Evolutionary conservation across 192 early-diverging fungal species (phyloP).

Genomic region (Linnemannia hyalina): DNA sequence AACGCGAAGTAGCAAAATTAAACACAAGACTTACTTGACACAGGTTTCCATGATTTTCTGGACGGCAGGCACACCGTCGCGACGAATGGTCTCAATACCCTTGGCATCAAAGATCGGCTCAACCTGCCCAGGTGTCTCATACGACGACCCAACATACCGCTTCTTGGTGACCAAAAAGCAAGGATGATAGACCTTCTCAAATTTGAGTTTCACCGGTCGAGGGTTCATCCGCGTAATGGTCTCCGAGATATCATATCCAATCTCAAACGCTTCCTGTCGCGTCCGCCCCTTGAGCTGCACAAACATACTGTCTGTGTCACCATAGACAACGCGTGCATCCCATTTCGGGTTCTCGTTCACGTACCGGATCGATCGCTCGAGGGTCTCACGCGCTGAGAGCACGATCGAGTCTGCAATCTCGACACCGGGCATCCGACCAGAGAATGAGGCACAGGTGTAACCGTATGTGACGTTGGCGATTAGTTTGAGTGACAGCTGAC

Average conservation of each 20-base stretch:
- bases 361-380: constrained; percentile 79
- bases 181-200: constrained; percentile 96
- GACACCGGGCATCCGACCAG: constrained; percentile 90
- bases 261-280: constrained; percentile 79
- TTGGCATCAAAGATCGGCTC: constrained; percentile 92
- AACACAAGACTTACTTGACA: constrained; percentile 66
- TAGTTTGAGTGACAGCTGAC: constrained; percentile 91
- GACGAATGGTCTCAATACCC: constrained; percentile 94
- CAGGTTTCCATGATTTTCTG: constrained; percentile 84
- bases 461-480: constrained; percentile 96
- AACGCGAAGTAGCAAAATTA: not conserved
- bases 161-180: constrained; percentile 94
- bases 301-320: constrained; percentile 96
- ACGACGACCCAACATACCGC: constrained; percentile 93
- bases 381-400: constrained; percentile 83
- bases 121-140: constrained; percentile 69
- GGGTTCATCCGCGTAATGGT: constrained; percentile 82
- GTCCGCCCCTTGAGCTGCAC: constrained; percentile 77
- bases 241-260: constrained; percentile 86
- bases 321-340: constrained; percentile 90
- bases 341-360: constrained; percentile 74
- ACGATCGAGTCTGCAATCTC: constrained; percentile 96
- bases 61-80: constrained; percentile 86
- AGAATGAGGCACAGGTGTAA: constrained; percentile 86
- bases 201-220: constrained; percentile 88